These are phyloP conservation scores for Fusarium chaquense DNA, from an alignment of 2,329 filamentous ascomycete species.

Conservation along the genomic window DNA sequence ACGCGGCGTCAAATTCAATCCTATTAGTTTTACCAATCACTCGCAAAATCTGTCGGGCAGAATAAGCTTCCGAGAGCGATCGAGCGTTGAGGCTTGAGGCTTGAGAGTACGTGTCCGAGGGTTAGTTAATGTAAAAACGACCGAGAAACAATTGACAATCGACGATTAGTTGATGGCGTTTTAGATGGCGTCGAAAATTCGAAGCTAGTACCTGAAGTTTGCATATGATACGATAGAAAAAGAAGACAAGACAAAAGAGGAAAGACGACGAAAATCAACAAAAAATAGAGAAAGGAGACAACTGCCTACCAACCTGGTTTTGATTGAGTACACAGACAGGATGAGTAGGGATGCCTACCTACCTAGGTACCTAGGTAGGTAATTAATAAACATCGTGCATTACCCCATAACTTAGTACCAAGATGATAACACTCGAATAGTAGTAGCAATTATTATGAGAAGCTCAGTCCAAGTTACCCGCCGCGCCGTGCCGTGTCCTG, in stretches of 20 bases:
- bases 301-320: neutral
- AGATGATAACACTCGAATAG: constrained; percentile 5
- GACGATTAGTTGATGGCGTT: constrained; percentile 27
- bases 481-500: constrained; percentile 23
- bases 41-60: neutral
- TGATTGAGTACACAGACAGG: neutral
- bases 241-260: constrained; percentile 1
- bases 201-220: constrained; percentile 13
- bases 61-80: constrained; percentile 15
- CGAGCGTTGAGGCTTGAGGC: constrained; percentile 2
- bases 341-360: neutral
- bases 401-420: constrained; percentile 8
- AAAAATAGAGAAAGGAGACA: constrained; percentile 4
- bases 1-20: neutral
- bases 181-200: constrained; percentile 15
- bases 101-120: neutral
- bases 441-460: constrained; percentile 3
- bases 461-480: constrained; percentile 18
- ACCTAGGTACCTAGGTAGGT: neutral
- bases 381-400: constrained; percentile 1
- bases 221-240: constrained; percentile 12
- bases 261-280: constrained; percentile 1
- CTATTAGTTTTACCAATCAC: neutral
- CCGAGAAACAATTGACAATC: constrained; percentile 1
- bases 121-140: neutral